Evolutionary conservation across 257 asterid genomes (phyloP), one percentile per base, ranked within the genome.

Genomic region (Solanum sparsipilum): DNA sequence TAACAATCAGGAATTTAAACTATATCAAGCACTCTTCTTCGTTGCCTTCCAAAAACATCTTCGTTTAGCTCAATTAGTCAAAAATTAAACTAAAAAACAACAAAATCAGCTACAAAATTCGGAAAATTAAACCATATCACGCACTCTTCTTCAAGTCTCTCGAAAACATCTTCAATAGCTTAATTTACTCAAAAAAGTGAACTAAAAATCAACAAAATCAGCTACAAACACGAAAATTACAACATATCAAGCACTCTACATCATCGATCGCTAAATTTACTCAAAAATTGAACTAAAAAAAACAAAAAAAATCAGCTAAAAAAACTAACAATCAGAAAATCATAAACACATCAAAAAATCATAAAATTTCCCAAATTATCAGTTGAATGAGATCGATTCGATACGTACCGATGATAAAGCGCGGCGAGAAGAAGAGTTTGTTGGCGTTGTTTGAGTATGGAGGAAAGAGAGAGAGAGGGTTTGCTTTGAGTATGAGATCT

Each of bases 41-140:
- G 5, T n/a, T 78, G 68, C 81, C 81, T 81, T 85, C 83, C 71
- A 46, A 63, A 29, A 87, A 81, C 87, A 87, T 87, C 87, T 87
- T 65, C 34, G 10, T 34, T 34, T 23, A 58, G 82, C 48, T 34
- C 39, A 35, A 74, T 74, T 2, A 74, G 18, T 35, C 1, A 35
- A 74, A 35, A 74, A 35, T 0, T 34, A n/a, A 35, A 73, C 8
- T 1, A 16, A 35, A 73, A 34, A 20, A 9, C 82, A 34, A 34
- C 27, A 72, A 72, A 73, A 35, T 35, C 48, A 73, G 16, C 48
- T 34, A 20, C 25, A 73, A 35, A 20, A 34, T 11, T 21, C 10
- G 5, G 15, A 73, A 73, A 73, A 73, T 73, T 73, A 73, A 36
- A 72, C 9, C 8, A 72, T 72, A 72, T 72, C 27, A 34, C 0